Conservation (phyloP, 148 eudicot species). For the Nyssa sinensis region DNA sequence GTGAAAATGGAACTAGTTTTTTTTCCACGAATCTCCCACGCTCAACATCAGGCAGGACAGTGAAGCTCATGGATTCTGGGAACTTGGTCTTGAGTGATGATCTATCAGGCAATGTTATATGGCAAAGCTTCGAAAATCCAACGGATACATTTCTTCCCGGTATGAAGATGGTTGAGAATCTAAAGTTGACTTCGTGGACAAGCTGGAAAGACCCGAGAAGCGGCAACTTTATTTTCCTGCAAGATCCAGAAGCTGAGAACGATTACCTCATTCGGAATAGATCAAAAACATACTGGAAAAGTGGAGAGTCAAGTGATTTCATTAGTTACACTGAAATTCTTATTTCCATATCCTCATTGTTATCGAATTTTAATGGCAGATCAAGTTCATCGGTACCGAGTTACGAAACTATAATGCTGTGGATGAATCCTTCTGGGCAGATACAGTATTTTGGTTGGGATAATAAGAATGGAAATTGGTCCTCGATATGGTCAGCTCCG, state of each 20-base stretch:
- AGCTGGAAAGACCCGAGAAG: slow-evolving; percentile 12
- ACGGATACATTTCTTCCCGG: slow-evolving; percentile 38
- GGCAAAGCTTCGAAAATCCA: slow-evolving; percentile 16
- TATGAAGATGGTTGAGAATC: slow-evolving; percentile 14
- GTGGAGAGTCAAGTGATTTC: neutral
- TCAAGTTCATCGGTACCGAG: neutral
- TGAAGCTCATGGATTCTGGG: slow-evolving; percentile 26
- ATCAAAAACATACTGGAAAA: slow-evolving; percentile 17
- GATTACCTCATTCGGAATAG: neutral
- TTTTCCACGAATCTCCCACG: slow-evolving; percentile 9
- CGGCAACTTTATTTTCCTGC: slow-evolving; percentile 21
- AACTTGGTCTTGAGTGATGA: slow-evolving; percentile 19
- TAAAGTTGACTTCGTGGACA: slow-evolving; percentile 30
- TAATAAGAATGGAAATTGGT: neutral
- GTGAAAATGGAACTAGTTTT: neutral
- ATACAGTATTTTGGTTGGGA: slow-evolving; percentile 29
- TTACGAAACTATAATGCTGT: slow-evolving; percentile 13
- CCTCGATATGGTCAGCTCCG: slow-evolving; percentile 12
- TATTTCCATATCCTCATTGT: neutral
- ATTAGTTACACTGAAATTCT: neutral
- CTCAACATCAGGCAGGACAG: neutral
- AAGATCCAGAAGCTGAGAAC: neutral
- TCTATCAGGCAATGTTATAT: neutral
- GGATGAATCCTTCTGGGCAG: slow-evolving; percentile 25
- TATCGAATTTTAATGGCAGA: neutral